phyloP scores from a whole-genome alignment of 1,139 yeast species.

The Debaryomyces subglobosus region DNA sequence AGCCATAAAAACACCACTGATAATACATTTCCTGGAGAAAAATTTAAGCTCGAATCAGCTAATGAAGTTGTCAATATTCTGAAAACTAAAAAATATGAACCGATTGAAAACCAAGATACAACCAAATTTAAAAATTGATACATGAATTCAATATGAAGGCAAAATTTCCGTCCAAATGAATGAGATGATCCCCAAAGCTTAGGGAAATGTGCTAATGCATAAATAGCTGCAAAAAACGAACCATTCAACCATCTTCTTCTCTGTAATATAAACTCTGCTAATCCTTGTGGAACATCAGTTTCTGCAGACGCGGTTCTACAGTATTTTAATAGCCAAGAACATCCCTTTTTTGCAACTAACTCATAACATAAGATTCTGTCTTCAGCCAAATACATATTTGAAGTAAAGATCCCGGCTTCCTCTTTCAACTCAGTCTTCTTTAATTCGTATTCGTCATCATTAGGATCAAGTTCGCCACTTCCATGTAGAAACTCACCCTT shows the following conservation, averaged over 20 bases:
- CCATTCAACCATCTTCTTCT: constrained; percentile 57
- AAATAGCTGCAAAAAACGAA: constrained; percentile 53
- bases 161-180: constrained; percentile 43
- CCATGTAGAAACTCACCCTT: constrained; percentile 53
- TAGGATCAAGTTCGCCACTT: constrained; percentile 48
- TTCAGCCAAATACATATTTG: constrained; percentile 55
- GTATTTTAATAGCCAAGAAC: constrained; percentile 50
- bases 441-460: constrained; percentile 49
- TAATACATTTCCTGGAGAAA: constrained; percentile 73
- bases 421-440: constrained; percentile 43
- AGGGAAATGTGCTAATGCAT: constrained; percentile 48
- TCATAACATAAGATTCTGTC: constrained; percentile 54
- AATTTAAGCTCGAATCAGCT: constrained; percentile 48
- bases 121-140: constrained; percentile 48
- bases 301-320: constrained; percentile 52
- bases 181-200: constrained; percentile 49
- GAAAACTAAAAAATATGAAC: constrained; percentile 80
- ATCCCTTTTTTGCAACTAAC: constrained; percentile 48
- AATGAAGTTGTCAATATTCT: constrained; percentile 74
- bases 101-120: constrained; percentile 81
- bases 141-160: constrained; percentile 45
- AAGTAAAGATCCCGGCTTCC: constrained; percentile 53
- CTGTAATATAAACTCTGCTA: constrained; percentile 51
- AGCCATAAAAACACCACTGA: constrained; percentile 88
- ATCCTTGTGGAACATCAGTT: constrained; percentile 52